Base-by-base conservation (phyloP, 352 stramenopile genomes). In the Phytophthora crassamura region DNA sequence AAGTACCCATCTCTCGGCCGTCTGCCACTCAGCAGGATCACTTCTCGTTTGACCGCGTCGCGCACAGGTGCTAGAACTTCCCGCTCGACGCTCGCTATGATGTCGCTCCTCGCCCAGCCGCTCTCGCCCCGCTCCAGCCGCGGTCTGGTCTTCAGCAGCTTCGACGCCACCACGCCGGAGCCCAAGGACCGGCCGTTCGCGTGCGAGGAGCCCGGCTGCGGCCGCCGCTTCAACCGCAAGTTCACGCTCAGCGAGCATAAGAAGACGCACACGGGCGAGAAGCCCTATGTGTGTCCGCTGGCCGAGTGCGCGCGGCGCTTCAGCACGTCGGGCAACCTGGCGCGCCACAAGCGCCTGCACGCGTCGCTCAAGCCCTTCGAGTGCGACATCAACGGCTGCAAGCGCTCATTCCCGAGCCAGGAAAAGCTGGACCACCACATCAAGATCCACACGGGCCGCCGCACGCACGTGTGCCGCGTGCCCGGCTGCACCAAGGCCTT, bases 181-280 rank as follows among this genome's bases (percentile, higher is more conserved):
- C 30, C 48, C 48, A 72, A 68, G 42, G 67, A 77, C 28, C 62
- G 74, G 53, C 74, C 74, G 61, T 86, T 86, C 57, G 61, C 59
- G 56, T 86, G 78, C 62, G 52, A 74, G 16, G 69, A 77, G 49
- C 66, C 70, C 20, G 66, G 63, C 48, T 82, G 74, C 59, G 74
- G 67, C n/a, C 62, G 74, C 5, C 69, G 74, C 42, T 82, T 82
- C 43, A 78, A 76, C 53, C 75, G 78, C 64, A 84, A 84, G 64
- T 86, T 86, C 61, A 84, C 78, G 49, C 75, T 87, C 32, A 82
- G 66, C 40, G 75, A 85, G 55, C 78, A 87, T 56, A 73, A 69
- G 56, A 87, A 87, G 59, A 87, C 74, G 3, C 78, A 87, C 54
- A 82, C 77, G 39, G 77, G 77, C 49, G 77, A 86, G 66, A 83